phyloP scores from a whole-genome alignment of 2,329 filamentous ascomycete genomes.

The Akanthomyces lecanii region DNA sequence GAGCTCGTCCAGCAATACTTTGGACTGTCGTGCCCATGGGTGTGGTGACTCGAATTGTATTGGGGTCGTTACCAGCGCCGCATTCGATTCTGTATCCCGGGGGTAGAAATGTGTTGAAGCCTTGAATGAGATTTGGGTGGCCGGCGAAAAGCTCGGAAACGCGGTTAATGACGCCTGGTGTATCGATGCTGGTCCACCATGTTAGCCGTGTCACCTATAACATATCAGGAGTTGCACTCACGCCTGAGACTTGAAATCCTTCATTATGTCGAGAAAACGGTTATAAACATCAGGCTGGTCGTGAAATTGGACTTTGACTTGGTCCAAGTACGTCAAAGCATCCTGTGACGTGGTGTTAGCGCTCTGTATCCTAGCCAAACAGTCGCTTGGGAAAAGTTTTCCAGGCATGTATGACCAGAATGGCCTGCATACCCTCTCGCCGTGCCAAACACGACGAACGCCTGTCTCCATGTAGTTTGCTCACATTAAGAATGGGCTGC shows the following conservation, averaged over 20 bases:
- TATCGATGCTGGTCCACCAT: slow-evolving; percentile 68
- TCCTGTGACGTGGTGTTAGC: slow-evolving; percentile 37
- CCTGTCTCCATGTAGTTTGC: slow-evolving; percentile 25
- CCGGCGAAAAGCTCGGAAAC: slow-evolving; percentile 95
- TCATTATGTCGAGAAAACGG: slow-evolving; percentile 97
- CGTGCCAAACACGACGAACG: background rate
- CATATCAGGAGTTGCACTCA: slow-evolving; percentile 42
- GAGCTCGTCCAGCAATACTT: slow-evolving; percentile 63
- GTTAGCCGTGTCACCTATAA: slow-evolving; percentile 20
- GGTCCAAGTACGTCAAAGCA: slow-evolving; percentile 92
- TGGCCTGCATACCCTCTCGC: background rate
- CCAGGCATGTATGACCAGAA: background rate
- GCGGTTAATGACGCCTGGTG: slow-evolving; percentile 92
- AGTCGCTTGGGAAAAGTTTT: background rate
- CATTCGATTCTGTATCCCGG: slow-evolving; percentile 97
- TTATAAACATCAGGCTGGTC: slow-evolving; percentile 98
- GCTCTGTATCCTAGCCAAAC: background rate
- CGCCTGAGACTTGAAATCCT: slow-evolving; percentile 98
- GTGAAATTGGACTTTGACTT: slow-evolving; percentile 96
- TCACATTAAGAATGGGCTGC: slow-evolving; percentile 49
- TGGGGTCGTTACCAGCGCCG: slow-evolving; percentile 87
- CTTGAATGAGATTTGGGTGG: slow-evolving; percentile 91
- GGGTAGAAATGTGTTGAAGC: slow-evolving; percentile 96
- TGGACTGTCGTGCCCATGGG: slow-evolving; percentile 96
- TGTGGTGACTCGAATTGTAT: slow-evolving; percentile 93